Percentiles rank a stretch among this genome's conserved stretches.
These are phyloP conservation scores for Leptomonas pyrrhocoris DNA, from an alignment of 208 protist genomes.

Conservation along the genomic window DNA sequence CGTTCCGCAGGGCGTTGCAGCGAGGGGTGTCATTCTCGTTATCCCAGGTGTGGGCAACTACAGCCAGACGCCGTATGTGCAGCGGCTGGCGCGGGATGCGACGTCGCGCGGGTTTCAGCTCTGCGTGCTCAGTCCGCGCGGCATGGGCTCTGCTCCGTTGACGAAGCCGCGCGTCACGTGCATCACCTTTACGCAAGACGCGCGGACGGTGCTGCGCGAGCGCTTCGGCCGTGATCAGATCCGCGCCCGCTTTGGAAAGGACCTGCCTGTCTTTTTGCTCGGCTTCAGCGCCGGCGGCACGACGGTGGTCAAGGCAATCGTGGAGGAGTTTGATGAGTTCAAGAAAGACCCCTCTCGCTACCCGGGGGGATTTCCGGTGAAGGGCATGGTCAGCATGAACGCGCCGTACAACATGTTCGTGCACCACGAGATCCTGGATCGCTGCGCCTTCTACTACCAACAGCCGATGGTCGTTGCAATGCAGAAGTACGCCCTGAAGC, in stretches of 20 bases:
- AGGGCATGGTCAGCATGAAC: conserved; percentile 32
- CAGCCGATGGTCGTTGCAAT: conserved; percentile 33
- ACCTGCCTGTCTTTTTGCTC: conserved; percentile 44
- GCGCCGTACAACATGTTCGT: conserved; percentile 59
- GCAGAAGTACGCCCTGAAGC: conserved; percentile 42
- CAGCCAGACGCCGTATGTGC: conserved; percentile 49
- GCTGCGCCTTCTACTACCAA: conserved; percentile 40
- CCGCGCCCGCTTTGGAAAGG: conserved; percentile 23
- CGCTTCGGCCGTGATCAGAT: conserved; percentile 27
- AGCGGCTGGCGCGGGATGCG: conserved; percentile 30
- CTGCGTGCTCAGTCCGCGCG: conserved; percentile 63
- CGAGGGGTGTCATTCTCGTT: conserved; percentile 49
- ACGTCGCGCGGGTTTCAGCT: conserved; percentile 37
- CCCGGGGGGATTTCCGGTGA: conserved; percentile 35
- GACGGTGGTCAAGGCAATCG: conserved; percentile 42
- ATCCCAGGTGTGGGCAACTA: conserved; percentile 55
- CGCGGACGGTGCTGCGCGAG: conserved; percentile 34
- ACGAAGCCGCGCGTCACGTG: conserved; percentile 45
- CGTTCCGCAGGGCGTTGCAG: conserved; percentile 19
- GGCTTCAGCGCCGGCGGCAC: conserved; percentile 55
- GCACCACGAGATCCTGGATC: conserved; percentile 31
- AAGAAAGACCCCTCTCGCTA: conserved; percentile 23
- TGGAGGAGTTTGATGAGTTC: conserved; percentile 39
- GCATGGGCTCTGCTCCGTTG: conserved; percentile 59
- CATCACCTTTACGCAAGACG: conserved; percentile 53